A percentile compares a stretch with the other conserved stretches of the same genome.
These are phyloP conservation scores for Biancaea sappan DNA, from an alignment of 306 rosid species.

Conservation along the genomic window DNA sequence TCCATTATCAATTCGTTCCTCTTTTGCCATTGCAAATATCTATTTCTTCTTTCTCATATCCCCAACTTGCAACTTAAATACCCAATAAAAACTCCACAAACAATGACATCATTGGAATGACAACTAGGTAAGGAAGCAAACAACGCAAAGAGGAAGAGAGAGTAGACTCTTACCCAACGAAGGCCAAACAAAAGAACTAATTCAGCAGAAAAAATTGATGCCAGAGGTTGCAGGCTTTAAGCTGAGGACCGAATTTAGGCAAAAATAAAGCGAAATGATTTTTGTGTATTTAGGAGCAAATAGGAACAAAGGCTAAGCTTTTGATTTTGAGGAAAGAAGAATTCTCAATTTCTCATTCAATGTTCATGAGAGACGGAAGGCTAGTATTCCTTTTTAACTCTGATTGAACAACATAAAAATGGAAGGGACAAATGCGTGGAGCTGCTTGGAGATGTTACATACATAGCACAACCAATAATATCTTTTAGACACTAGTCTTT, in stretches of 20 bases:
- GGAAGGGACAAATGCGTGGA: constrained; percentile 35
- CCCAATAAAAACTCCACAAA: too few species aligned
- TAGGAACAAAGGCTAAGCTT: not conserved
- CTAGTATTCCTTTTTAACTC: constrained; percentile 27
- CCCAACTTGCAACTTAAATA: too few species aligned
- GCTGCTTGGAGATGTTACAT: constrained; percentile 7
- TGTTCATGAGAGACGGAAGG: constrained; percentile 22
- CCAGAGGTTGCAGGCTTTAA: not conserved
- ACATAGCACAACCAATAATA: constrained; percentile 19
- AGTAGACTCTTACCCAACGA: constrained; percentile 30
- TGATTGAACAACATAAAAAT: not conserved
- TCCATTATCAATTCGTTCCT: too few species aligned
- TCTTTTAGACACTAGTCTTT: too few species aligned
- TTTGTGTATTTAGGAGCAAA: not conserved
- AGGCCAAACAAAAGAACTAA: constrained; percentile 18
- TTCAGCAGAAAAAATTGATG: not conserved
- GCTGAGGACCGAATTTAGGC: not conserved
- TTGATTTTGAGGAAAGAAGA: constrained; percentile 13
- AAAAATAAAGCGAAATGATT: not conserved
- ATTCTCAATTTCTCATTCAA: constrained; percentile 36
- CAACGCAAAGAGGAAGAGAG: not conserved
- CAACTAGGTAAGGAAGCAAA: not conserved
- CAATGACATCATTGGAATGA: too few species aligned
- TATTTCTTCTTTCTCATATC: too few species aligned
- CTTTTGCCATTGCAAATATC: too few species aligned